Evolutionary conservation across 208 protist species (phyloP).

Genomic region (Wallacemonas sp.): DNA sequence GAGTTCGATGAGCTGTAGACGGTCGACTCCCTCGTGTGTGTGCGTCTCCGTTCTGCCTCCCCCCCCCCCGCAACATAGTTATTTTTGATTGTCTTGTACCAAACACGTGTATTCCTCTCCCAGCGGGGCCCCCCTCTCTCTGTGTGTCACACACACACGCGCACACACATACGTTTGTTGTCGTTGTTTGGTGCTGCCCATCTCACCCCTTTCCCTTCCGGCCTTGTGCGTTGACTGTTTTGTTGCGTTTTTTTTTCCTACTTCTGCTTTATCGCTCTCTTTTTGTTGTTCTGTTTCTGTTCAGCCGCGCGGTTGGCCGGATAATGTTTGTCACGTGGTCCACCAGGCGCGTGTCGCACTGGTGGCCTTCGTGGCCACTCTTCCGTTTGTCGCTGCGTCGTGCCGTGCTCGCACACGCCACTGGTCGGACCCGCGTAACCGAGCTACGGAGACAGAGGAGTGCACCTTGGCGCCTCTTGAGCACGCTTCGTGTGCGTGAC

Average conservation of each 20-base stretch:
- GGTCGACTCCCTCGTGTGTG: not conserved
- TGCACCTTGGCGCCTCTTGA: too few species aligned
- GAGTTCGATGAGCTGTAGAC: slow-evolving; percentile 11
- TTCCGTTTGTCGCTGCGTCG: too few species aligned
- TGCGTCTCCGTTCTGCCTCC: not conserved
- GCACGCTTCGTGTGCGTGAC: too few species aligned
- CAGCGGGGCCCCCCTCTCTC: not conserved
- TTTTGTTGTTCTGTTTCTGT: not conserved
- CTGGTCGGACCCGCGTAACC: too few species aligned
- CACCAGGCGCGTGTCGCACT: too few species aligned
- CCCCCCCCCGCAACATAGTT: not conserved
- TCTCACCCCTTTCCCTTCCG: not conserved
- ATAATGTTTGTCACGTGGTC: too few species aligned
- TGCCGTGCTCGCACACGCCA: too few species aligned
- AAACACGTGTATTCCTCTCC: not conserved
- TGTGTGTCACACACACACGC: not conserved
- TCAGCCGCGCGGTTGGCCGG: too few species aligned
- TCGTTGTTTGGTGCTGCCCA: slow-evolving; percentile 16
- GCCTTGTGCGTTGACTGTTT: not conserved
- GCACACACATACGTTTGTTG: not conserved
- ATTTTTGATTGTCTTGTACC: not conserved
- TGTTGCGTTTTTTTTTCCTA: not conserved
- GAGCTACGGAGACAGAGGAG: too few species aligned
- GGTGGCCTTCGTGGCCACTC: too few species aligned
- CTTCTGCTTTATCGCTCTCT: not conserved